Conservation (phyloP, 2,329 filamentous ascomycete species). For the Colletotrichum lini region DNA sequence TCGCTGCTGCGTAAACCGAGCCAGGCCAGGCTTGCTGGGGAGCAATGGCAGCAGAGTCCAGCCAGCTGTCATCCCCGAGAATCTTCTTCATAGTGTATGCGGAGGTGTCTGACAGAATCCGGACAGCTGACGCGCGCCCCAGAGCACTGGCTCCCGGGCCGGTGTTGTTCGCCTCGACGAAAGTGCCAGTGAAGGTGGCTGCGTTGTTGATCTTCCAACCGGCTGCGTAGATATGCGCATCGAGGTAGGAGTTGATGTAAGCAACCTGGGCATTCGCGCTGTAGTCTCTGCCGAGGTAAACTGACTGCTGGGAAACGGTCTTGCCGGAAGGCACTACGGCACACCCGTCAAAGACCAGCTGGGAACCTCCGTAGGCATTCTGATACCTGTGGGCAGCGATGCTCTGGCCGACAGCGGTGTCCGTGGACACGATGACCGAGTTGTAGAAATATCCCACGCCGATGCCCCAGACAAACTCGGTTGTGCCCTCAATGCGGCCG, state of each 20-base stretch:
- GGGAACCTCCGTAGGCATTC: slow-evolving; percentile 44
- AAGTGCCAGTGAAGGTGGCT: slow-evolving; percentile 47
- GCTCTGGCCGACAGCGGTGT: slow-evolving; percentile 55
- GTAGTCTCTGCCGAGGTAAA: slow-evolving; percentile 50
- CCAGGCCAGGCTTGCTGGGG: slow-evolving; percentile 48
- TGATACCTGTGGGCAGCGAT: slow-evolving; percentile 50
- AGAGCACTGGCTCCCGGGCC: slow-evolving; percentile 48
- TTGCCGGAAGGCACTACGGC: slow-evolving; percentile 36
- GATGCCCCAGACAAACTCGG: slow-evolving; percentile 53
- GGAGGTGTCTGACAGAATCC: slow-evolving; percentile 42
- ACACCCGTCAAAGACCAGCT: slow-evolving; percentile 41
- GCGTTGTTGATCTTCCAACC: slow-evolving; percentile 48
- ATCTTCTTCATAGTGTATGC: slow-evolving; percentile 45
- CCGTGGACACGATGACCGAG: slow-evolving; percentile 18
- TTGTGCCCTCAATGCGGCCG: slow-evolving; percentile 28
- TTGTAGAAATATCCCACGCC: slow-evolving; percentile 49
- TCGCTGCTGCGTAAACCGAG: too few species aligned
- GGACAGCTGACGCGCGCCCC: slow-evolving; percentile 45
- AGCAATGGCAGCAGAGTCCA: slow-evolving; percentile 49
- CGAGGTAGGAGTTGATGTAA: slow-evolving; percentile 50
- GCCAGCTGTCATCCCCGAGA: slow-evolving; percentile 51
- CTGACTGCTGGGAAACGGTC: slow-evolving; percentile 44
- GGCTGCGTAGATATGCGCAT: slow-evolving; percentile 46
- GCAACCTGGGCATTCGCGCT: slow-evolving; percentile 46
- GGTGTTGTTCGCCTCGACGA: slow-evolving; percentile 52